Base-by-base conservation (phyloP, 176 grass and related monocot genomes). In the Raddia guianensis region DNA sequence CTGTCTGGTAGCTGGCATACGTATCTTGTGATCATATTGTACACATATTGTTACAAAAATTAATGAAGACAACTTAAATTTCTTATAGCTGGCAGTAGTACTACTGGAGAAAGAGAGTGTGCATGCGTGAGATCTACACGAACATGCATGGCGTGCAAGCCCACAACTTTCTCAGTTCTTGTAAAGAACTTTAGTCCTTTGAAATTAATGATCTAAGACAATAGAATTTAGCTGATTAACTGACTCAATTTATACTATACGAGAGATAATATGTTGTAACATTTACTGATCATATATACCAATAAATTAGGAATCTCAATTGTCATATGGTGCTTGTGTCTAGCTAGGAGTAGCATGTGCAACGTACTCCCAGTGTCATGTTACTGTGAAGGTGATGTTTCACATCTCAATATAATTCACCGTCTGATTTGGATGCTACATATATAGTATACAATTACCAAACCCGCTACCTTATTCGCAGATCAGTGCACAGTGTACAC, bases 1-100 rank as follows among this genome's bases (percentile, higher is more conserved):
- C 63, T 46, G 51, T 86, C 66, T 62, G 47, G 2, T 69, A 86
- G 85, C 78, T 70, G 78, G 70, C 70, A 52, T 53, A 63, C n/a
- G 27, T 54, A 70, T 65, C 67, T 66, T 66, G 74, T 79, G 35
- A 53, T 54, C 56, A 77, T 51, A 27, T 52, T 66, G 52, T 34
- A 77, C 5, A 69, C 10, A 61, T 43, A 16, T 27, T 62, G n/a
- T 51, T 32, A 57, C 52, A 60, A 62, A 77, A 27, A n/a, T 46
- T 49, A 77, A 69, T 61, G 42, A 51, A 67, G 53, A 73, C 68
- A 49, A 32, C 20, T 79, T 79, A 64, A 64, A 16, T 35, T 65
- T 79, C 43, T 72, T 70, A 35, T 57, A 58, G 47, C 66, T 72
- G 49, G 71, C 52, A 57, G 62, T 64, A 34, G 4, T 50, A 59